Percentiles rank a stretch among this genome's conserved stretches.
phyloP scores from a whole-genome alignment of 371 early-diverging fungal genomes.

The Syncephalastrum monosporum region DNA sequence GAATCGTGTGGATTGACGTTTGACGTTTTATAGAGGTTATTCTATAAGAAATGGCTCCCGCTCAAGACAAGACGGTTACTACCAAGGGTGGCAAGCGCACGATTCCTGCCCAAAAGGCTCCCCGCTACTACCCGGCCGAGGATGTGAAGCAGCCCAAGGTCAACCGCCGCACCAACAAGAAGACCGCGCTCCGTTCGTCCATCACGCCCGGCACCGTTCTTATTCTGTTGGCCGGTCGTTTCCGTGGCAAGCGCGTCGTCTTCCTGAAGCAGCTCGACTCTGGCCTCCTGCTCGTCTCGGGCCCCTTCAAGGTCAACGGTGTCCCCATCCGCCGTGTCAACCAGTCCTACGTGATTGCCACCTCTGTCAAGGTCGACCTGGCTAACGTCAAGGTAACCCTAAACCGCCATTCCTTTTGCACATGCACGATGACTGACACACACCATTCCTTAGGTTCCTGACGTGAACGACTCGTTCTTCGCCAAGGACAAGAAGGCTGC shows the following conservation, averaged over 20 bases:
- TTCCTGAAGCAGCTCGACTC: conserved; percentile 94
- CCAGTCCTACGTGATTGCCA: conserved; percentile 97
- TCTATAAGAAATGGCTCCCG: conserved; percentile 19
- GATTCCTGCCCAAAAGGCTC: conserved; percentile 69
- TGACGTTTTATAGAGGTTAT: too few species aligned
- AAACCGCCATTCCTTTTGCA: not conserved
- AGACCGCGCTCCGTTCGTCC: conserved; percentile 75
- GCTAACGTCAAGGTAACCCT: conserved; percentile 61
- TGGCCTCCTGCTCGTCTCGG: conserved; percentile 94
- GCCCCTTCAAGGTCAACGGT: conserved; percentile 97
- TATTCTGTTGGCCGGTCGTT: conserved; percentile 94
- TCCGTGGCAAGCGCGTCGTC: conserved; percentile 97
- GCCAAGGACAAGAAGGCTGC: too few species aligned
- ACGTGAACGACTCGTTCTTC: too few species aligned
- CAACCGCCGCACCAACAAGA: conserved; percentile 75
- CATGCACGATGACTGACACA: not conserved
- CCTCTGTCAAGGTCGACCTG: conserved; percentile 94
- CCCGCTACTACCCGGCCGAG: conserved; percentile 84
- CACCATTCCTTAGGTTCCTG: too few species aligned
- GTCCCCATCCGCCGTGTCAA: conserved; percentile 96
- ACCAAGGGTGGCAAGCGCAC: conserved; percentile 72
- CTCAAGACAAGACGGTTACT: conserved; percentile 64
- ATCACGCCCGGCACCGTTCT: conserved; percentile 97
- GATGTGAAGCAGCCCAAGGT: conserved; percentile 75
- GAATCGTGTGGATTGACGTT: too few species aligned